Percentiles rank a stretch among this genome's conserved stretches.
phyloP scores from a whole-genome alignment of 2,329 filamentous ascomycete genomes.

The Akanthomyces dipterigenus region DNA sequence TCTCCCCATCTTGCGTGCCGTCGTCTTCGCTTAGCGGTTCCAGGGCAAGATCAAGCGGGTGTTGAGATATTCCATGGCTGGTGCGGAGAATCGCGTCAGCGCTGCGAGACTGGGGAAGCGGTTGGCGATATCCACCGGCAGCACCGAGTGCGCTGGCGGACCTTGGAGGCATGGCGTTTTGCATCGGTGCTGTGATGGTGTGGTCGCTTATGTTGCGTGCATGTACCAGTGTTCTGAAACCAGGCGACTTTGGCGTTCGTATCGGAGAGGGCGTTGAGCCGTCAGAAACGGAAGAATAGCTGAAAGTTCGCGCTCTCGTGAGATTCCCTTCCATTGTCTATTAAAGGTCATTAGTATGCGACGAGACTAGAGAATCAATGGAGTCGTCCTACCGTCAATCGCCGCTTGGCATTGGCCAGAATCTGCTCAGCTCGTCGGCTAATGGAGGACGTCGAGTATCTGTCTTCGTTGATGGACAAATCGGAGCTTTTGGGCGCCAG shows the following conservation, averaged over 20 bases:
- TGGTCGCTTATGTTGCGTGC: slow-evolving; percentile 28
- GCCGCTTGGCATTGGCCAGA: slow-evolving; percentile 83
- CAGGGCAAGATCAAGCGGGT: slow-evolving; percentile 37
- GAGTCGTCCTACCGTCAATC: slow-evolving; percentile 63
- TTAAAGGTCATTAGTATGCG: slow-evolving; percentile 6
- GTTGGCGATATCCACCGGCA: slow-evolving; percentile 51
- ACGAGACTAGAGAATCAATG: not conserved
- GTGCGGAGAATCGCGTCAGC: slow-evolving; percentile 31
- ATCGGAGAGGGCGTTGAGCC: slow-evolving; percentile 48
- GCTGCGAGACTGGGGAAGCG: slow-evolving; percentile 37
- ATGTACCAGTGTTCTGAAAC: slow-evolving; percentile 16
- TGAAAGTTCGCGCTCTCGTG: slow-evolving; percentile 65
- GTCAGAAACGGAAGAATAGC: slow-evolving; percentile 36
- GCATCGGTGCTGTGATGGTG: slow-evolving; percentile 16
- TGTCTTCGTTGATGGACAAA: slow-evolving; percentile 38
- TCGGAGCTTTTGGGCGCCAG: not conserved
- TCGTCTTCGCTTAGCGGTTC: slow-evolving; percentile 51
- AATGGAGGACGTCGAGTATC: slow-evolving; percentile 65
- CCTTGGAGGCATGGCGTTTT: slow-evolving; percentile 38
- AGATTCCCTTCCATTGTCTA: slow-evolving; percentile 94
- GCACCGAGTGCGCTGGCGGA: slow-evolving; percentile 59
- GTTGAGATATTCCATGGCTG: slow-evolving; percentile 32
- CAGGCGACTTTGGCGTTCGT: slow-evolving; percentile 24
- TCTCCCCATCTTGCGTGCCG: slow-evolving; percentile 23
- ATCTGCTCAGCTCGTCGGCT: slow-evolving; percentile 84